Conservation (phyloP, 2,329 filamentous ascomycete genomes). For the Zasmidium citrigriseum region DNA sequence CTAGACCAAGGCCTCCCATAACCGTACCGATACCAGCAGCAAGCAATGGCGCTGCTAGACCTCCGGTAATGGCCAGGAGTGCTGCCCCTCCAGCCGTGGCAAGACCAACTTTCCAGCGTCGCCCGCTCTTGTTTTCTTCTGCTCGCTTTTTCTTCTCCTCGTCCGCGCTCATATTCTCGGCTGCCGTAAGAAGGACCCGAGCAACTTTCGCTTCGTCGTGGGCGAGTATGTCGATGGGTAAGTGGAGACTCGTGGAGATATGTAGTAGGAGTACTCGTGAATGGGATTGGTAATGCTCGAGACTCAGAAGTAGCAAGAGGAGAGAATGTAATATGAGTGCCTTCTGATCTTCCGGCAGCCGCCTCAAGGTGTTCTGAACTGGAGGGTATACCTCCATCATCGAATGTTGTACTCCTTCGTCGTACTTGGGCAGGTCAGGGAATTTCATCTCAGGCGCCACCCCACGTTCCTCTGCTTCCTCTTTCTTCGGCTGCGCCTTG, state of each 20-base stretch:
- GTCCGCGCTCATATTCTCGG: slow-evolving; percentile 75
- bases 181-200: slow-evolving; percentile 70
- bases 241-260: slow-evolving; percentile 36
- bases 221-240: slow-evolving; percentile 34
- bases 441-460: slow-evolving; percentile 24
- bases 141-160: slow-evolving; percentile 72
- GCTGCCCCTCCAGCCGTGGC: slow-evolving; percentile 86
- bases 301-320: slow-evolving; percentile 39
- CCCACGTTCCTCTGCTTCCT: slow-evolving; percentile 4
- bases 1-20: slow-evolving; percentile 76
- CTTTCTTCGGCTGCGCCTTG: slow-evolving; percentile 15
- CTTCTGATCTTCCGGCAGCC: slow-evolving; percentile 37
- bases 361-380: slow-evolving; percentile 38
- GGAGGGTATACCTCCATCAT: slow-evolving; percentile 38
- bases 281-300: slow-evolving; percentile 41
- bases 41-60: slow-evolving; percentile 74
- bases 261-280: slow-evolving; percentile 39
- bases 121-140: slow-evolving; percentile 64
- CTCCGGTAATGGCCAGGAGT: slow-evolving; percentile 79
- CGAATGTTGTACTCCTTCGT: slow-evolving; percentile 32
- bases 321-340: slow-evolving; percentile 40
- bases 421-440: slow-evolving; percentile 27
- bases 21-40: slow-evolving; percentile 77
- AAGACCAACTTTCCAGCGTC: slow-evolving; percentile 80
- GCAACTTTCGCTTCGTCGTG: slow-evolving; percentile 67